Conservation (phyloP, 495 filamentous ascomycete genomes). For the Penicillium macrosclerotiorum region DNA sequence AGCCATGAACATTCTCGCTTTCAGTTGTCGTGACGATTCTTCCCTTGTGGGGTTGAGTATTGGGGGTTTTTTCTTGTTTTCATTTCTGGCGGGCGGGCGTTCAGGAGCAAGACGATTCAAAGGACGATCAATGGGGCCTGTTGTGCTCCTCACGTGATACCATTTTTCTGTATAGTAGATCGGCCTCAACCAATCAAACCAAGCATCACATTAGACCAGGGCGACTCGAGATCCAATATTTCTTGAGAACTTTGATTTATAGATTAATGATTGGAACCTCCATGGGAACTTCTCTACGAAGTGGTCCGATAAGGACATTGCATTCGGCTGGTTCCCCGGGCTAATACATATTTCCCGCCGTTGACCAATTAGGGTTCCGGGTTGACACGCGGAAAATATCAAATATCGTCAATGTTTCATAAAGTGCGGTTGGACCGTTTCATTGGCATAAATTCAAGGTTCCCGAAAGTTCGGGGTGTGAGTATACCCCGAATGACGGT, state of each 20-base stretch:
- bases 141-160: constrained; percentile 26
- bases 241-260: background rate
- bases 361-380: constrained; percentile 5
- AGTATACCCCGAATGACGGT: background rate
- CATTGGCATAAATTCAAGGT: background rate
- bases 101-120: constrained; percentile 5
- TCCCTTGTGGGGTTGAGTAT: constrained; percentile 14
- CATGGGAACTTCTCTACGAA: too few species aligned
- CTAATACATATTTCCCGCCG: background rate
- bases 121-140: constrained; percentile 8
- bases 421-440: background rate
- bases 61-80: too few species aligned
- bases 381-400: constrained; percentile 6
- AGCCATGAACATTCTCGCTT: constrained; percentile 22
- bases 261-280: too few species aligned
- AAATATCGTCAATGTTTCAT: constrained; percentile 6
- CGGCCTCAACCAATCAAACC: background rate
- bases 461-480: background rate
- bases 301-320: too few species aligned
- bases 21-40: constrained; percentile 2
- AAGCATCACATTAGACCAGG: background rate
- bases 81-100: too few species aligned
- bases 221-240: background rate
- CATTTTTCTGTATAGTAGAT: constrained; percentile 19
- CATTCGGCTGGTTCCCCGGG: background rate